Base-by-base conservation (phyloP, 192 early-diverging fungal species). In the Coemansia sp. region DNA sequence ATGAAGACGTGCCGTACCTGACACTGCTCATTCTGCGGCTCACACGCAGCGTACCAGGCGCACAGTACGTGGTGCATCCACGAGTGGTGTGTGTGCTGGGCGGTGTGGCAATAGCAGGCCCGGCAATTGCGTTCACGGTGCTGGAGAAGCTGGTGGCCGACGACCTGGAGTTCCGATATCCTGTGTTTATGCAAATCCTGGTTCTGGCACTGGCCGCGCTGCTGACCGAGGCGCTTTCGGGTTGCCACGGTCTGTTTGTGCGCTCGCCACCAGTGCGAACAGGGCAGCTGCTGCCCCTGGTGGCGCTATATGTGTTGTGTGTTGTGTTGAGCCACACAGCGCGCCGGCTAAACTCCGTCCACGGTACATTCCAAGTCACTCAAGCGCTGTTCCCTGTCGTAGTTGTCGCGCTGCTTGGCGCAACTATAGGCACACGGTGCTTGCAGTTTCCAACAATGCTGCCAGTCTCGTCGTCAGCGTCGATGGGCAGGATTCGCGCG, bases 121-220 rank as follows among this genome's bases (percentile, higher is more conserved):
- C 55, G 7, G 37, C 38, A 0, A 50, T 73, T 1, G 63, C 20
- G 9, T 66, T 47, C 20, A 36, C 67, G 2, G 37, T 62, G 6
- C 21, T 68, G 37, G 62, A 72, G 50, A 72, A 72, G 65, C 51
- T 63, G 14, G 10, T 78, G 3, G 66, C 59, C 0, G 75, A 78
- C 21, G 59, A 62, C 3, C 26, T 60, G 22, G 56, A 28, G 10
- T 69, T 72, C 21, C 55, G 66, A 2, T 58, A 49, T 15, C 69
- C 75, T 8, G 65, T 64, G 17, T 48, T 72, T 37, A 46, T 69
- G 66, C 75, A 69, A 49, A 57, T 72, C 9, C 40, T 66, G 25
- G 38, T 64, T 7, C 57, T 65, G 17, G 69, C 37, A 3, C 10
- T 63, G 19, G 54, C 67, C 1, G 37, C 75, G 1, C 34, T 69